Evolutionary conservation across 768 basidiomycete genomes (phyloP).

Genomic region (Nidula microcarpa): DNA sequence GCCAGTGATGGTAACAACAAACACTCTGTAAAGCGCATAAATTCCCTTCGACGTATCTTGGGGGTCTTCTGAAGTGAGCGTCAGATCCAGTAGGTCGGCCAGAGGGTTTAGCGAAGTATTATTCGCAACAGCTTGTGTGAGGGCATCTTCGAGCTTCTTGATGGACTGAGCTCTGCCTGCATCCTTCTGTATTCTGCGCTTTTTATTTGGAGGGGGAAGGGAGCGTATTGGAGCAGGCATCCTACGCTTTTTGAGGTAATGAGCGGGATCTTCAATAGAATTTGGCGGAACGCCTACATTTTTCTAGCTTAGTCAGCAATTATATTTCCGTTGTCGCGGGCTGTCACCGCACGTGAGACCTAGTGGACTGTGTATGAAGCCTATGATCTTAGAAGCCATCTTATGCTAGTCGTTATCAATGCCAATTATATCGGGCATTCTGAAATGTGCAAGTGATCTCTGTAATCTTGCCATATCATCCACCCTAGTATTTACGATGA

Average conservation of each 20-base stretch:
- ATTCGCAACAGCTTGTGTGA: conserved; percentile 49
- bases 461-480: too few species aligned
- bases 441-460: too few species aligned
- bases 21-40: conserved; percentile 80
- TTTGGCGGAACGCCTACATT: background rate
- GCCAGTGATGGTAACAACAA: conserved; percentile 57
- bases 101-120: conserved; percentile 74
- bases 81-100: conserved; percentile 67
- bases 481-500: too few species aligned
- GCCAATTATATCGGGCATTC: too few species aligned
- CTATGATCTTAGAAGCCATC: too few species aligned
- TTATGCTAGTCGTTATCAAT: too few species aligned
- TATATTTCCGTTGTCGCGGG: too few species aligned
- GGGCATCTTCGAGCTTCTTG: conserved; percentile 48
- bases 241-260: background rate
- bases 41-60: conserved; percentile 67
- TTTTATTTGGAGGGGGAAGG: conserved; percentile 51
- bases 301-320: too few species aligned
- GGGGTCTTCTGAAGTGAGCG: conserved; percentile 43
- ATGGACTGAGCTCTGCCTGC: conserved; percentile 21
- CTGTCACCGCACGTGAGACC: too few species aligned
- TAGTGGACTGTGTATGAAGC: too few species aligned
- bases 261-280: background rate
- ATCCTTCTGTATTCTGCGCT: conserved; percentile 37
- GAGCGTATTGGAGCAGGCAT: conserved; percentile 24